Evolutionary conservation across 768 basidiomycete species (phyloP).

Genomic region (Rhodotorula kratochvilovae): DNA sequence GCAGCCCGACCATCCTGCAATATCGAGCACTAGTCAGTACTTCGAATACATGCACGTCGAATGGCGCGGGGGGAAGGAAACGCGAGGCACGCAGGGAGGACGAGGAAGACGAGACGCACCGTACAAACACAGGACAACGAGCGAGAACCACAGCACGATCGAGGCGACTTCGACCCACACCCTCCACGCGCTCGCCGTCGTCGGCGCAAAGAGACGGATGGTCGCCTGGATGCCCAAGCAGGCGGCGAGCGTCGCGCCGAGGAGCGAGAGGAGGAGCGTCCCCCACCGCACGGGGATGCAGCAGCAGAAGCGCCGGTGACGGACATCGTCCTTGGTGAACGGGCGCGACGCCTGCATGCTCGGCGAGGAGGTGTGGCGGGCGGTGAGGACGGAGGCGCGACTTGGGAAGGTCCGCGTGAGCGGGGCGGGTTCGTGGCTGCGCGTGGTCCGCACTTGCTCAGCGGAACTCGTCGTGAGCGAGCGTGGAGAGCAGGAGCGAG

Average conservation of each 20-base stretch:
- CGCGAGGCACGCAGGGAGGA: no score
- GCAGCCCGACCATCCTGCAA: slow-evolving; percentile 6
- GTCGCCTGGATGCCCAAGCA: not conserved
- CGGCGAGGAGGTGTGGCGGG: not conserved
- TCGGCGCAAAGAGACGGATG: not conserved
- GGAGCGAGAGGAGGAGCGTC: not conserved
- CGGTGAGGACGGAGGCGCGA: not conserved
- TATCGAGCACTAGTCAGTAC: no score
- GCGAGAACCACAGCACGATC: slow-evolving; percentile 1
- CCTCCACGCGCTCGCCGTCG: not conserved
- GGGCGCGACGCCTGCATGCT: no score
- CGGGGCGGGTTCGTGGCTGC: no score
- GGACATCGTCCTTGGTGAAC: not conserved
- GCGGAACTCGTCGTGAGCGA: no score
- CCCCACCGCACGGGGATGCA: slow-evolving; percentile 9
- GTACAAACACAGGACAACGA: slow-evolving; percentile 3
- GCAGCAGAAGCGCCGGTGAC: slow-evolving; percentile 1
- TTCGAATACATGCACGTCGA: no score
- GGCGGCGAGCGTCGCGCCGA: not conserved
- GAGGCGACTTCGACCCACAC: not conserved
- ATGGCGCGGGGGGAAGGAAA: no score
- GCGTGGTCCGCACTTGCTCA: no score
- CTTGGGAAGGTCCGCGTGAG: not conserved
- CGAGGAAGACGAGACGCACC: not conserved
- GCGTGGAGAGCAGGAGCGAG: no score